Percentiles rank a stretch among this genome's conserved stretches.
These are phyloP conservation scores for Aschersonia sp. DNA, from an alignment of 2,329 filamentous ascomycete genomes.

Conservation along the genomic window DNA sequence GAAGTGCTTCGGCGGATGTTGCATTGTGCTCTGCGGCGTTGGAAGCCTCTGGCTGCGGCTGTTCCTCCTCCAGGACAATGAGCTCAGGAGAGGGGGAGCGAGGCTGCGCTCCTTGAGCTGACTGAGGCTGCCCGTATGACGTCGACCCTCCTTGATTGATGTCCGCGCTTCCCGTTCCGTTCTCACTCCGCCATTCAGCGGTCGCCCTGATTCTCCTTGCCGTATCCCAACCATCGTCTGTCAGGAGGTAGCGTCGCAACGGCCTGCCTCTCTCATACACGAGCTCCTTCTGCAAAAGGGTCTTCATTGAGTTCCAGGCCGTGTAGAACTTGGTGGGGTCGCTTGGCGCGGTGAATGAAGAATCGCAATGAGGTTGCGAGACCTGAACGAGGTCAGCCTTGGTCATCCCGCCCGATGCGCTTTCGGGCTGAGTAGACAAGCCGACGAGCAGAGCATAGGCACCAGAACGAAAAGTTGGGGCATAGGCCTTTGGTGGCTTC, in stretches of 20 bases:
- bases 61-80: neutral
- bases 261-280: slow-evolving; percentile 59
- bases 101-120: neutral
- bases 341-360: slow-evolving; percentile 54
- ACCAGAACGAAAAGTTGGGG: slow-evolving; percentile 59
- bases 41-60: neutral
- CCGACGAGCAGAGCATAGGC: slow-evolving; percentile 59
- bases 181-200: slow-evolving; percentile 18
- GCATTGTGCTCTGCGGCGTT: slow-evolving; percentile 5
- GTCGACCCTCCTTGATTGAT: neutral
- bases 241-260: slow-evolving; percentile 52
- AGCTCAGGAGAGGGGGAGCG: slow-evolving; percentile 8
- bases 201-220: slow-evolving; percentile 48
- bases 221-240: slow-evolving; percentile 66
- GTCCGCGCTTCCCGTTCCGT: neutral
- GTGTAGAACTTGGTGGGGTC: slow-evolving; percentile 61
- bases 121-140: neutral
- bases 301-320: slow-evolving; percentile 75
- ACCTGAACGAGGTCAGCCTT: slow-evolving; percentile 54
- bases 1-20: slow-evolving; percentile 16
- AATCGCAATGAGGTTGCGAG: slow-evolving; percentile 58
- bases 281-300: slow-evolving; percentile 55
- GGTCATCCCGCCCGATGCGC: slow-evolving; percentile 38
- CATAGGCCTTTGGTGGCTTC: slow-evolving; percentile 50
- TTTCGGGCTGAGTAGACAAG: slow-evolving; percentile 43